Evolutionary conservation across 202 grass and related monocot genomes (phyloP).

Genomic region (Panicum hallii): DNA sequence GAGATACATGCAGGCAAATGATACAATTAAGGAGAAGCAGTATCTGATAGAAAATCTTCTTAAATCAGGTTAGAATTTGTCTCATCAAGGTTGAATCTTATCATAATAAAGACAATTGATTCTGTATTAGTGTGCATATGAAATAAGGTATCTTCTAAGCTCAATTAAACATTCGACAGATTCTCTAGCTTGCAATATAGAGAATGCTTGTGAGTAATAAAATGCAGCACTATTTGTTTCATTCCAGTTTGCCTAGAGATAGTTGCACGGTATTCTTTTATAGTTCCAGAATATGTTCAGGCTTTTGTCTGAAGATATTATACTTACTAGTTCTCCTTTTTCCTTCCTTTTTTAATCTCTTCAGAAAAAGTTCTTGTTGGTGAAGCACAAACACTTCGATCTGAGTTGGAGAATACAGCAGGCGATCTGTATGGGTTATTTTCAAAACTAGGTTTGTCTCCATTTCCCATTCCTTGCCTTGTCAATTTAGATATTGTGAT

Average conservation of each 20-base stretch:
- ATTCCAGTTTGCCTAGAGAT: constrained; percentile 26
- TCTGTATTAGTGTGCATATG: not conserved
- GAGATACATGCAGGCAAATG: constrained; percentile 67
- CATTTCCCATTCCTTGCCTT: not conserved
- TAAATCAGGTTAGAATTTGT: constrained; percentile 59
- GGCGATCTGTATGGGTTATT: constrained; percentile 70
- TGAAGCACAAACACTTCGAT: constrained; percentile 62
- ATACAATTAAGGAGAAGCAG: constrained; percentile 83
- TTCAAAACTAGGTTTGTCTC: constrained; percentile 70
- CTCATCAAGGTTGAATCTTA: not conserved
- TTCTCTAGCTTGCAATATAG: constrained; percentile 6
- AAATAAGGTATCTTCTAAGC: not conserved
- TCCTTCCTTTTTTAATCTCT: not conserved
- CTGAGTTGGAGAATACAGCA: constrained; percentile 68
- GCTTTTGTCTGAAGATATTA: not conserved
- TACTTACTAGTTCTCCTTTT: not conserved
- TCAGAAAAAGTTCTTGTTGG: constrained; percentile 75
- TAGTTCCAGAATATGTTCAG: not conserved
- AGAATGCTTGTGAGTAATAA: not conserved
- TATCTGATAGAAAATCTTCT: constrained; percentile 80
- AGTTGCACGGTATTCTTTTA: not conserved
- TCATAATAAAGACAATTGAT: not conserved
- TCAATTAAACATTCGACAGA: constrained; percentile 25
- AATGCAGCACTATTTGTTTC: not conserved
- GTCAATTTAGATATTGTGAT: constrained; percentile 29